These are phyloP conservation scores for Ascocoryne sarcoides DNA, from an alignment of 2,329 filamentous ascomycete species.

Conservation along the genomic window DNA sequence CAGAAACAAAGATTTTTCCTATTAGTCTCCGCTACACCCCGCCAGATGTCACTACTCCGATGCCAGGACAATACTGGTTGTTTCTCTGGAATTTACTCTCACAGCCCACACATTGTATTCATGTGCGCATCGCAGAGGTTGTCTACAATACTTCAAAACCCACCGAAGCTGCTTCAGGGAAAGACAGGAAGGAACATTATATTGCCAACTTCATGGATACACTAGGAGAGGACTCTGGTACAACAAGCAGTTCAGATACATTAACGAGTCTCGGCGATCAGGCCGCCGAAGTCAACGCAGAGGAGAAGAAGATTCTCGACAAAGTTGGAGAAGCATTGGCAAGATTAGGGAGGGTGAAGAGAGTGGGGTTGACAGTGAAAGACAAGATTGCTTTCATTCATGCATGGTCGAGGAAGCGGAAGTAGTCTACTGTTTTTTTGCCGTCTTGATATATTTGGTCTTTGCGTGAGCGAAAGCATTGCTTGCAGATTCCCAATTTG, in stretches of 20 bases:
- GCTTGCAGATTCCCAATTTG: conserved; percentile 6
- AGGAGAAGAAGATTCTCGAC: conserved; percentile 67
- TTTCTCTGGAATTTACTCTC: conserved; percentile 86
- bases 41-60: conserved; percentile 79
- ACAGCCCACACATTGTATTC: conserved; percentile 78
- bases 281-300: conserved; percentile 23
- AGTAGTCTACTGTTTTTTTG: conserved; percentile 17
- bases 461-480: conserved; percentile 6
- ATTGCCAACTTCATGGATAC: conserved; percentile 23
- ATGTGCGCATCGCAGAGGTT: conserved; percentile 79
- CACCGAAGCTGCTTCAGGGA: conserved; percentile 9
- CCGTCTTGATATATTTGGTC: conserved; percentile 25
- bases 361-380: conserved; percentile 72
- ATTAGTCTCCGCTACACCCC: conserved; percentile 85
- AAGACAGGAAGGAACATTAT: conserved; percentile 28
- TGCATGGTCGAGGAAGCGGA: conserved; percentile 47
- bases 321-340: conserved; percentile 77
- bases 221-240: conserved; percentile 21
- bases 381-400: conserved; percentile 80
- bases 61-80: conserved; percentile 61
- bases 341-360: conserved; percentile 77
- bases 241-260: conserved; percentile 26
- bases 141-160: conserved; percentile 44
- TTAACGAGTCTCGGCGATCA: conserved; percentile 22
- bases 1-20: conserved; percentile 73